A percentile compares a stretch with the other conserved stretches of the same genome.
Conservation (phyloP, 257 asterid genomes). For the Przewalskia tangutica region DNA sequence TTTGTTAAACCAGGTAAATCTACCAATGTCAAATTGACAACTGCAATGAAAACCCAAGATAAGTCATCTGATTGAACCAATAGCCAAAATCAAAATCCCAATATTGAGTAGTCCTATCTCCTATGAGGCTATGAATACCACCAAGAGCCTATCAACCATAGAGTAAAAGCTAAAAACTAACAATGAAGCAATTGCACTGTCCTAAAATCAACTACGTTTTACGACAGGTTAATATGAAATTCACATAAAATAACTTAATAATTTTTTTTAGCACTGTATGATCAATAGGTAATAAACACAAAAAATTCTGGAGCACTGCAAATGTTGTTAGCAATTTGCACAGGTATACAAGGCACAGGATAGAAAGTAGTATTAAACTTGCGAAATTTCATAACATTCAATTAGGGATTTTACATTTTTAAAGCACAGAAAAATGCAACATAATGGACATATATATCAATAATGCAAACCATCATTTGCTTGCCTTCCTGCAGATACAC, state of each 20-base stretch:
- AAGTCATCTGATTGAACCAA: background rate
- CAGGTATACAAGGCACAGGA: background rate
- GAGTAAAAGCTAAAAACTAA: background rate
- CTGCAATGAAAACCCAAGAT: slow-evolving; percentile 20
- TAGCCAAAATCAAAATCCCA: background rate
- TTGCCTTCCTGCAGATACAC: background rate
- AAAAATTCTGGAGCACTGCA: background rate
- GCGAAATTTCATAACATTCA: background rate
- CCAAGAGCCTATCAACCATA: background rate
- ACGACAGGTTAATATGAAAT: background rate
- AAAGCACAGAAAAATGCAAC: background rate
- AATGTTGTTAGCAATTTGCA: background rate
- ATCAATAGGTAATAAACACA: background rate
- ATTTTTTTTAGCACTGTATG: background rate
- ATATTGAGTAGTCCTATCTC: background rate
- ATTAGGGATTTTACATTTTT: background rate
- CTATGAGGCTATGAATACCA: background rate
- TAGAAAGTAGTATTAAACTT: background rate
- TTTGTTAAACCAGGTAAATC: slow-evolving; percentile 44
- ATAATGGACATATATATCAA: background rate
- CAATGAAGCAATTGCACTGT: background rate
- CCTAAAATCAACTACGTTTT: background rate
- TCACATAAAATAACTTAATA: background rate
- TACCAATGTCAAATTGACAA: slow-evolving; percentile 35
- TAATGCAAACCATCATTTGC: background rate